phyloP scores from a whole-genome alignment of 1,139 yeast species.

The Sugiyamaella paludigena region DNA sequence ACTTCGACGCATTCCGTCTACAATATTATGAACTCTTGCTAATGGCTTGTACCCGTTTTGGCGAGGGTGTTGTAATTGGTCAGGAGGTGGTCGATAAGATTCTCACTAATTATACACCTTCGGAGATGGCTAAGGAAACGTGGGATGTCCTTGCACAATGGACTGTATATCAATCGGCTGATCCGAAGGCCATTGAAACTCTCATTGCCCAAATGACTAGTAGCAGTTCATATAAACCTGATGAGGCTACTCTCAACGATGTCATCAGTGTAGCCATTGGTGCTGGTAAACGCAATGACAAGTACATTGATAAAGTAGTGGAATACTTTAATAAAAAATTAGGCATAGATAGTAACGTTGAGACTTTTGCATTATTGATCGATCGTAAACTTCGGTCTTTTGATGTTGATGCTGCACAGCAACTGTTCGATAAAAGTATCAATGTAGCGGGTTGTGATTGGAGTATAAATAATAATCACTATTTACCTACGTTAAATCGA shows the following conservation, averaged over 20 bases:
- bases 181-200: constrained; percentile 17
- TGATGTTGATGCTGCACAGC: constrained; percentile 35
- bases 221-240: constrained; percentile 24
- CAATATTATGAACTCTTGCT: constrained; percentile 32
- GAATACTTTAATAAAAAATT: constrained; percentile 25
- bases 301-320: constrained; percentile 24
- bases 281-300: constrained; percentile 25
- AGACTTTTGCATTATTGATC: constrained; percentile 30
- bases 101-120: constrained; percentile 12
- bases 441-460: constrained; percentile 44
- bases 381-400: constrained; percentile 30
- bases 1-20: constrained; percentile 14
- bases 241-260: constrained; percentile 31
- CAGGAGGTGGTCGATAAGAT: constrained; percentile 21
- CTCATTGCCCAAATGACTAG: constrained; percentile 23
- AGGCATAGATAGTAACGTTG: constrained; percentile 30
- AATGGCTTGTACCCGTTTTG: constrained; percentile 28
- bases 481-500: constrained; percentile 36
- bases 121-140: constrained; percentile 32
- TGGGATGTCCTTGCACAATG: constrained; percentile 40
- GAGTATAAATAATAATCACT: constrained; percentile 39
- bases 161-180: constrained; percentile 29
- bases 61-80: constrained; percentile 24
- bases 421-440: constrained; percentile 41
- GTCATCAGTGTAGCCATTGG: constrained; percentile 28